Evolutionary conservation across 148 eudicot species (phyloP), one percentile per base, ranked within the genome.

Genomic region (Rhododendron kiyosumense): DNA sequence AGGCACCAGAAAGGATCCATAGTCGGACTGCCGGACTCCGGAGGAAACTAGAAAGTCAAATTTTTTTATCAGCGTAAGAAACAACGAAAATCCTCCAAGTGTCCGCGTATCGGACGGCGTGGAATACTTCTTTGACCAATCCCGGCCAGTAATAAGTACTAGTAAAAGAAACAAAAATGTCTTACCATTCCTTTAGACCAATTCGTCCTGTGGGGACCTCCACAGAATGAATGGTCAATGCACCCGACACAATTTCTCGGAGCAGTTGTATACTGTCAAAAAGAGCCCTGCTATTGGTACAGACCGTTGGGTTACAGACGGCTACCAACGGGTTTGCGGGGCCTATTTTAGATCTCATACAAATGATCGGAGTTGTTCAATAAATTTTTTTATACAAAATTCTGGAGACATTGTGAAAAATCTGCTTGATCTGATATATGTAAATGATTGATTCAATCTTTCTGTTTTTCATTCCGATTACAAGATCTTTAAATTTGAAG

Each of bases 111-210:
- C 65, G 65, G 65, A 59, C 26, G n/a, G n/a, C 65, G 12, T 2
- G 51, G 49, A 80, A 49, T 28, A 80, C 30, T 84, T 74, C 48
- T 84, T 84, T 84, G 80, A 84, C 85, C 75, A 49, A 10, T 36
- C 84, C 8, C 13, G 30, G 34, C 65, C 18, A 15, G 57, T 14
- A 36, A 32, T 32, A 36, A 36, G 3, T 36, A 36, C 3, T 2
- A 36, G 2, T 2, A 41, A 24, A 22, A 22, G 15, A 9, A 24
- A n/a, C n/a, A n/a, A n/a, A 45, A 45, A 9, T 12, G n/a, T 48
- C 34, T 12, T 6, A 6, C 69, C 49, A 41, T 61, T 28, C 6
- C 22, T 20, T 59, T 43, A n/a, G 84, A 83, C 85, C 38, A 82
- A 65, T 83, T 83, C 77, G 48, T 74, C 38, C 32, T 45, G 34